These are phyloP conservation scores for Clonostachys rosea DNA, from an alignment of 2,329 filamentous ascomycete genomes.

Conservation along the genomic window DNA sequence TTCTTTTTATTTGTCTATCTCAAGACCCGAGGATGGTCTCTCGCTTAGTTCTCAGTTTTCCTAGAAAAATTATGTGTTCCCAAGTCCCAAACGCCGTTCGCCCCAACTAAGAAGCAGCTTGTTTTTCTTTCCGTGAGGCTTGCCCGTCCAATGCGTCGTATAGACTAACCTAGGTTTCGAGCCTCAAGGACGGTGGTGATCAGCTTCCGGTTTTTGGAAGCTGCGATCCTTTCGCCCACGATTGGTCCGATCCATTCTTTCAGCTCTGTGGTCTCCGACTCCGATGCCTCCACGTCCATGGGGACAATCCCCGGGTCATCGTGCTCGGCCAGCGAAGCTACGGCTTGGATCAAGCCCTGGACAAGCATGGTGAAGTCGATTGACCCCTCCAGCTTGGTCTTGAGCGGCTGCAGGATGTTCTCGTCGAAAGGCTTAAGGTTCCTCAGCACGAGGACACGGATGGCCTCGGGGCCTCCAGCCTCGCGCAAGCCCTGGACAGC, in stretches of 20 bases:
- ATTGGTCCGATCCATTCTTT: constrained; percentile 51
- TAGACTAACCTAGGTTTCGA: constrained; percentile 38
- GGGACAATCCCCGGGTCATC: constrained; percentile 27
- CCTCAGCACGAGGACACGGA: constrained; percentile 50
- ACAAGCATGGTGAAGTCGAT: constrained; percentile 53
- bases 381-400: constrained; percentile 39
- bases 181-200: constrained; percentile 50
- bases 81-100: no score
- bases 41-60: not conserved
- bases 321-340: constrained; percentile 35
- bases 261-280: constrained; percentile 37
- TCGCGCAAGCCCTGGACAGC: constrained; percentile 76
- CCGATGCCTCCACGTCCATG: constrained; percentile 27
- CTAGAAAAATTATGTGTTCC: not conserved
- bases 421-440: constrained; percentile 51
- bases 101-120: no score
- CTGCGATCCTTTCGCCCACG: constrained; percentile 42
- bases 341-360: constrained; percentile 49
- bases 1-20: not conserved
- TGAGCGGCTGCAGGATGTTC: constrained; percentile 47
- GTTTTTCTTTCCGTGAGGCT: no score
- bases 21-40: not conserved
- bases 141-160: no score
- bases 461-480: constrained; percentile 63
- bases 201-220: constrained; percentile 38